Percentiles rank a stretch among this genome's conserved stretches.
Conservation (phyloP, 164 flowering plant genomes). For the Kingdonia uniflora region DNA sequence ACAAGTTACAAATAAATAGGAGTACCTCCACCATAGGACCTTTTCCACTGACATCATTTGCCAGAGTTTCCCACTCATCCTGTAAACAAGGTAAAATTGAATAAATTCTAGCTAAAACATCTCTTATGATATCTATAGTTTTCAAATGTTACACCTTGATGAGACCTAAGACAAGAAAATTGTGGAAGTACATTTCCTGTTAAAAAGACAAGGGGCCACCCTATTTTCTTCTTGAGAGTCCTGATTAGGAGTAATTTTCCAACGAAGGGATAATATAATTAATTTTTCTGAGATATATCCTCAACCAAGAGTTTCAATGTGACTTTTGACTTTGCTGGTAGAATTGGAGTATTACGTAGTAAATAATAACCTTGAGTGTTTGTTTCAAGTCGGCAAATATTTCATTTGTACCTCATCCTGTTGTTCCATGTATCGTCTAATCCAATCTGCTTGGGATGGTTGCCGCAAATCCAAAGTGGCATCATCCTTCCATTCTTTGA, state of each 20-base stretch:
- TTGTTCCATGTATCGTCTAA: constrained; percentile 62
- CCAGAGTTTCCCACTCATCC: constrained; percentile 59
- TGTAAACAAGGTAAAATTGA: constrained; percentile 11
- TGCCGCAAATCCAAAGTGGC: constrained; percentile 36
- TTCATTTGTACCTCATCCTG: constrained; percentile 64
- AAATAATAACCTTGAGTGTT: no score
- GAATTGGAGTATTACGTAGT: no score
- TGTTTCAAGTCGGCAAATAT: background rate
- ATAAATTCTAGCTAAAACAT: background rate
- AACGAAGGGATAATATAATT: no score
- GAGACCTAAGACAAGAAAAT: background rate
- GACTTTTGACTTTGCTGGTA: no score
- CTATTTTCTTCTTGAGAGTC: no score
- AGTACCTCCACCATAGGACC: constrained; percentile 38
- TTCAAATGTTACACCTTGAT: background rate
- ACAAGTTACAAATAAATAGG: background rate
- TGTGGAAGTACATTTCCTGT: no score
- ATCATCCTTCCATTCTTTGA: constrained; percentile 35
- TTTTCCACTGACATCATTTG: constrained; percentile 25
- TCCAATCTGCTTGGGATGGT: constrained; percentile 97
- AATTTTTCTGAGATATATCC: no score
- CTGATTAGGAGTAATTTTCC: no score
- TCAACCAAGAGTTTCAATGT: no score
- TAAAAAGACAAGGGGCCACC: no score
- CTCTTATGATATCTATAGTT: background rate